Evolutionary conservation across 495 filamentous ascomycete genomes (phyloP).

Genomic region (Patellaria atrata): DNA sequence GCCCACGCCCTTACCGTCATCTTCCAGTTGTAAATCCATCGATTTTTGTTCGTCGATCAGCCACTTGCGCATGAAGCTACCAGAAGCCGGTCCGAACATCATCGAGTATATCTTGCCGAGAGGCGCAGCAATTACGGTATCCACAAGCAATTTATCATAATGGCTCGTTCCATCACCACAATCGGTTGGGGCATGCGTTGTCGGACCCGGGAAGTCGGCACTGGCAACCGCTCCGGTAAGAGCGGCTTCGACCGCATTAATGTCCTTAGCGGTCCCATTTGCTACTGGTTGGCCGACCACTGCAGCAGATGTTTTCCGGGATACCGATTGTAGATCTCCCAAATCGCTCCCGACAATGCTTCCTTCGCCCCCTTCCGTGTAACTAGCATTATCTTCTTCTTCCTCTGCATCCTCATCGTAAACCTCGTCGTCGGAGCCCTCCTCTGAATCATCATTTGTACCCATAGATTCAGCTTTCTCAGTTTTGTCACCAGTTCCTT

Average conservation of each 20-base stretch:
- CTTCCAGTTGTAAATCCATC: constrained; percentile 64
- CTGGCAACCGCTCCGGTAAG: constrained; percentile 34
- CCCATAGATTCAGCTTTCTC: constrained; percentile 58
- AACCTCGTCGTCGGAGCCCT: constrained; percentile 43
- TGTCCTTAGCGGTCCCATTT: constrained; percentile 30
- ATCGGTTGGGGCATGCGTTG: constrained; percentile 67
- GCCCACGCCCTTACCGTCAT: constrained; percentile 63
- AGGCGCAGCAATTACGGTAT: constrained; percentile 76
- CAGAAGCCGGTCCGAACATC: constrained; percentile 68
- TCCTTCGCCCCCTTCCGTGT: constrained; percentile 44
- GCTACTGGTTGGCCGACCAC: constrained; percentile 27
- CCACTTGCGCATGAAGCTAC: constrained; percentile 70
- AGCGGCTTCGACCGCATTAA: constrained; percentile 40
- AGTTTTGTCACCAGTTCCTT: constrained; percentile 74
- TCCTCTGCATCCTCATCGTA: constrained; percentile 53
- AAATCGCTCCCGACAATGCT: constrained; percentile 47
- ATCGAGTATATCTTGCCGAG: constrained; percentile 84
- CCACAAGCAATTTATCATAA: constrained; percentile 71
- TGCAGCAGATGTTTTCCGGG: constrained; percentile 54
- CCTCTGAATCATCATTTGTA: constrained; percentile 36
- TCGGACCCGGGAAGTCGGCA: constrained; percentile 74
- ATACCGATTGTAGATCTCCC: constrained; percentile 38
- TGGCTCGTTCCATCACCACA: constrained; percentile 63
- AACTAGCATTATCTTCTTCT: constrained; percentile 42
- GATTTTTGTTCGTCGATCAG: constrained; percentile 79